Conservation (phyloP, 2,329 filamentous ascomycete genomes). For the Alternaria tenuissima region DNA sequence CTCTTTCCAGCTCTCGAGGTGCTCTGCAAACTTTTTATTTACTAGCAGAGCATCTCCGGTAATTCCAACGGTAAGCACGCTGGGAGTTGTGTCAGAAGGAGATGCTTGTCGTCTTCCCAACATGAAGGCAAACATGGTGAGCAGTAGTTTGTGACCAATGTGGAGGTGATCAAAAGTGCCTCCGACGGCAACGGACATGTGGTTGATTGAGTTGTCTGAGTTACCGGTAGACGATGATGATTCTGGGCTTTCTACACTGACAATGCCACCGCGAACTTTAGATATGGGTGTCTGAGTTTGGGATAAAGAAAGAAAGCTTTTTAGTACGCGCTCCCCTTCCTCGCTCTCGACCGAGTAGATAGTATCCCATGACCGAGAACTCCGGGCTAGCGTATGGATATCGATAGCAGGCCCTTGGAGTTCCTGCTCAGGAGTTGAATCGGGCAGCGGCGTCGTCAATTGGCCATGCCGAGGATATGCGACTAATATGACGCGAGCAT, state of each 20-base stretch:
- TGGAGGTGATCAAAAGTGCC: conserved; percentile 98
- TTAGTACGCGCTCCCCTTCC: conserved; percentile 66
- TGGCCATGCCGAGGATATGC: conserved; percentile 61
- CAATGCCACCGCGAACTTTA: conserved; percentile 48
- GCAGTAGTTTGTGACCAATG: conserved; percentile 91
- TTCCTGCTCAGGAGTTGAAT: conserved; percentile 41
- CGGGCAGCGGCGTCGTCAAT: conserved; percentile 27
- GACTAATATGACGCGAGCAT: conserved; percentile 77
- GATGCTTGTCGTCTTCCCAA: conserved; percentile 55
- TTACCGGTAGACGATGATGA: conserved; percentile 9
- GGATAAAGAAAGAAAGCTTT: conserved; percentile 51
- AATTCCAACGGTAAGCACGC: conserved; percentile 80
- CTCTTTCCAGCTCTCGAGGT: conserved; percentile 80
- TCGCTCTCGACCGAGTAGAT: conserved; percentile 74
- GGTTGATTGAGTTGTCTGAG: conserved; percentile 40
- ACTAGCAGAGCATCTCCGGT: conserved; percentile 85
- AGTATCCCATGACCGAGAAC: conserved; percentile 66
- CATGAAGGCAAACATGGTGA: conserved; percentile 84
- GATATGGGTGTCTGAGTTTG: conserved; percentile 39
- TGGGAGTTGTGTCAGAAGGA: conserved; percentile 38
- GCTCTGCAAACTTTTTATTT: conserved; percentile 87
- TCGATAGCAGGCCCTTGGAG: conserved; percentile 60
- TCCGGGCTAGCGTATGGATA: conserved; percentile 57
- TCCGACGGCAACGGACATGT: conserved; percentile 78
- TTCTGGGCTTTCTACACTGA: conserved; percentile 28